Evolutionary conservation across 2,329 filamentous ascomycete species (phyloP).

Genomic region (Raffaelea albimanens): DNA sequence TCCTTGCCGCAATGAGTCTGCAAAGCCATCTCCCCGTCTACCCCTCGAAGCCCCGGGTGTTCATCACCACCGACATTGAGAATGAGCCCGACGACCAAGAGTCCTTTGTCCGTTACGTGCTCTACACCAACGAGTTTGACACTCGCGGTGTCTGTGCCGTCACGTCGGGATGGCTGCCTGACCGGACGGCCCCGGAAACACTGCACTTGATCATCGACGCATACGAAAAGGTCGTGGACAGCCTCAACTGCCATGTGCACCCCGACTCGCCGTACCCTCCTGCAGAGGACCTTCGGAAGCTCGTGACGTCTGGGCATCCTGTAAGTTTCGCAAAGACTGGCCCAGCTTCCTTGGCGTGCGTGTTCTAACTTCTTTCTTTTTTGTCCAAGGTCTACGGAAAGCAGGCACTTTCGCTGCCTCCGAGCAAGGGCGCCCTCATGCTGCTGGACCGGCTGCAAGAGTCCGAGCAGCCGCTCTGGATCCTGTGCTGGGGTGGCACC

Average conservation of each 20-base stretch:
- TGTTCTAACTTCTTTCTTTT: too few relatives aligned
- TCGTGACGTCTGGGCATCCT: conserved; percentile 22
- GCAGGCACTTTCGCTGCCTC: conserved; percentile 21
- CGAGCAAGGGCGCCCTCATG: conserved; percentile 30
- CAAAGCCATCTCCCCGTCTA: too few relatives aligned
- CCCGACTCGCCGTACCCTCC: conserved; percentile 25
- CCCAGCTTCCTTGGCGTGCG: conserved; percentile 1
- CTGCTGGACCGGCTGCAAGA: conserved; percentile 24
- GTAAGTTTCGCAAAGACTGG: conserved; percentile 12
- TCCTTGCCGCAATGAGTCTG: too few relatives aligned
- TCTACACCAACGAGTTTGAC: conserved; percentile 37
- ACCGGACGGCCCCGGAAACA: conserved; percentile 28
- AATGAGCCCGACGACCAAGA: conserved; percentile 37
- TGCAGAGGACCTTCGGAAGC: conserved; percentile 17
- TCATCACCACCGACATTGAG: conserved; percentile 33
- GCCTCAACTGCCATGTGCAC: conserved; percentile 36
- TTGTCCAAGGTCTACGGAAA: conserved; percentile 20
- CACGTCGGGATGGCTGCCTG: conserved; percentile 35
- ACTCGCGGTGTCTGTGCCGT: conserved; percentile 34
- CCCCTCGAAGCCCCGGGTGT: conserved; percentile 28
- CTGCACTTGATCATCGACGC: conserved; percentile 33
- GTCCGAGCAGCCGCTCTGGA: conserved; percentile 34
- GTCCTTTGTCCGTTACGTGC: conserved; percentile 32
- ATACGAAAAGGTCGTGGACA: conserved; percentile 33
- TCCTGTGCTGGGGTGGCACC: conserved; percentile 43